Evolutionary conservation across 2,329 filamentous ascomycete species (phyloP), one percentile per base, ranked within the genome.

Genomic region (Hymenoscyphus repandus): DNA sequence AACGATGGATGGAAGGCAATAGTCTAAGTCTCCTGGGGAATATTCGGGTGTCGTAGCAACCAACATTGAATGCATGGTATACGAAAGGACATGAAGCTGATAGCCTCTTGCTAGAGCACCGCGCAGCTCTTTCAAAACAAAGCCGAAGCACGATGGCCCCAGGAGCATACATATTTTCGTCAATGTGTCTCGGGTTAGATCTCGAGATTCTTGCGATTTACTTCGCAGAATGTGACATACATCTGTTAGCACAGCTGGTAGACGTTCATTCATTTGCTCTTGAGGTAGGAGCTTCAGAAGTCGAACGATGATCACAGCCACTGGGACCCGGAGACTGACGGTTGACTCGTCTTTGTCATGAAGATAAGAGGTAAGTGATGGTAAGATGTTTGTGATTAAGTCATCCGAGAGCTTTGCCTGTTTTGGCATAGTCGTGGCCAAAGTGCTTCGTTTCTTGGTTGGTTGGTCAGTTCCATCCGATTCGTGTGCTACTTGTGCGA

Each of bases 311-410:
- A 93, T 90, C 33, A 96, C 81, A 22, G 90, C 91, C 5, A 96
- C 86, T 1, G 92, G 91, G 32, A 96, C 86, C 67, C 93, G 88
- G 47, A 93, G 81, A 70, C 91, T 96, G 68, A 99, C 92, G 45
- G 90, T 91, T 1, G 90, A 85, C 66, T 99, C 93, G 57, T 97
- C 89, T 68, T 96, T 97, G 62, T 95, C 85, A 62, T 96, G 91
- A 27, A 97, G 79, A 65, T 96, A 93, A 41, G 83, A 80, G n/a
- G 85, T 78, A 31, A 99, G 72, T 15, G 87, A 80, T 0, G 92
- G 90, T 34, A 96, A 72, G 61, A 96, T 87, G 55, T 84, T 83
- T 17, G 81, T 79, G 37, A 80, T 78, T 47, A 97, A 74, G 59
- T 96, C 90, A 1, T 79, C 76, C 13, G 79, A 74, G 32, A 95